These are phyloP conservation scores for Lagenidium sp. DNA, from an alignment of 352 stramenopile species.

Conservation along the genomic window DNA sequence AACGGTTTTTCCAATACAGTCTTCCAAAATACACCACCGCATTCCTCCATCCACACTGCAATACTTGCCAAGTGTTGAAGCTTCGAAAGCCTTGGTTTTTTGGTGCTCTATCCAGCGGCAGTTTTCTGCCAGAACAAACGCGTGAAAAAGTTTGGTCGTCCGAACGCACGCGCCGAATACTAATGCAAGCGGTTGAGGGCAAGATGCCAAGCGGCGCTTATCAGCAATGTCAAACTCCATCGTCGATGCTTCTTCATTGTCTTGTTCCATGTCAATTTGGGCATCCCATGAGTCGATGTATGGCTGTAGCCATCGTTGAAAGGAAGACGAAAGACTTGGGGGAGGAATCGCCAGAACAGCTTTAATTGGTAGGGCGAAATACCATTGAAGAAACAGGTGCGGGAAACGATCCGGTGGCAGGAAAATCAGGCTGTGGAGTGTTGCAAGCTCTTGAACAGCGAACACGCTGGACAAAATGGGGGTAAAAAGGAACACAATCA, in stretches of 20 bases:
- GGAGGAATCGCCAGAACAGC: constrained; percentile 44
- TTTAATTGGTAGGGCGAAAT: constrained; percentile 59
- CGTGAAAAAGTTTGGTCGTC: constrained; percentile 51
- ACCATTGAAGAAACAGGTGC: constrained; percentile 74
- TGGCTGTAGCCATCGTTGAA: constrained; percentile 69
- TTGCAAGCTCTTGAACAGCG: constrained; percentile 67
- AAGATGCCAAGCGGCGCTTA: constrained; percentile 29
- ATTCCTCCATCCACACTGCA: constrained; percentile 42
- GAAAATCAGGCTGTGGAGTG: constrained; percentile 50
- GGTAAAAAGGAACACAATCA: constrained; percentile 62
- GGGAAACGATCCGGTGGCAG: constrained; percentile 29
- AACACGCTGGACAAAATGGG: constrained; percentile 74
- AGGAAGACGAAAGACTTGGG: constrained; percentile 54
- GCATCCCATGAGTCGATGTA: constrained; percentile 34
- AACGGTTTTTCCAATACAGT: constrained; percentile 60
- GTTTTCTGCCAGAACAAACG: constrained; percentile 61
- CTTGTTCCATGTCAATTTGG: constrained; percentile 21
- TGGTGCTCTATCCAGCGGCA: constrained; percentile 55
- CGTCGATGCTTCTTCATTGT: constrained; percentile 10
- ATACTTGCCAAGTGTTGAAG: constrained; percentile 61
- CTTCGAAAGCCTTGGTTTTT: constrained; percentile 60
- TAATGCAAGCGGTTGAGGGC: constrained; percentile 21
- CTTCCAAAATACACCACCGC: constrained; percentile 64
- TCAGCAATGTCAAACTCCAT: constrained; percentile 15
- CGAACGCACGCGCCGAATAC: constrained; percentile 60